A percentile compares a stretch with the other conserved stretches of the same genome.
Conservation (phyloP, 2,329 filamentous ascomycete genomes). For the Magnaporthales sp. region DNA sequence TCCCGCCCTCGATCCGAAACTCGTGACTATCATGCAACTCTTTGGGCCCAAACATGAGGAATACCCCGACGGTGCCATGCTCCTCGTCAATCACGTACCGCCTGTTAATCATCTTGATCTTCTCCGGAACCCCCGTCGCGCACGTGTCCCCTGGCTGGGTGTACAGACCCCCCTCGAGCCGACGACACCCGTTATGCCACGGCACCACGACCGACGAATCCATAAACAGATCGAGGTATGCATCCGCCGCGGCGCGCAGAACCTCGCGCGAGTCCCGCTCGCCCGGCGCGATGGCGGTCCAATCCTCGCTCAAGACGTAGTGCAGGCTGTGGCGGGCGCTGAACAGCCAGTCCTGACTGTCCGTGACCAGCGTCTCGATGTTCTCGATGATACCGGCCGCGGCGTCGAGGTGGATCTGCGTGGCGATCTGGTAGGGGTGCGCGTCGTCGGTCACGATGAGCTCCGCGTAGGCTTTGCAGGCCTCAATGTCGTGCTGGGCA, state of each 20-base stretch:
- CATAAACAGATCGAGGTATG: constrained; percentile 26
- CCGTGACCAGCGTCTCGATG: constrained; percentile 23
- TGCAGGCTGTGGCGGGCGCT: constrained; percentile 24
- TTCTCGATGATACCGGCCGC: constrained; percentile 12
- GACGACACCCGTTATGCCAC: constrained; percentile 25
- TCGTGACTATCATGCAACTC: constrained; percentile 23
- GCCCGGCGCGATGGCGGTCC: constrained; percentile 16
- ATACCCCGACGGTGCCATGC: constrained; percentile 17
- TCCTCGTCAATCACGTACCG: constrained; percentile 20
- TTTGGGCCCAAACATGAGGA: constrained; percentile 19
- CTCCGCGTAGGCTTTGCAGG: constrained; percentile 31
- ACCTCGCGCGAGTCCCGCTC: constrained; percentile 17
- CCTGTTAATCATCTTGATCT: constrained; percentile 13
- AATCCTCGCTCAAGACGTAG: constrained; percentile 18
- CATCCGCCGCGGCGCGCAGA: constrained; percentile 23
- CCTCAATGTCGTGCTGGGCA: constrained; percentile 22
- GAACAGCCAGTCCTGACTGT: constrained; percentile 26
- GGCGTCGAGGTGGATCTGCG: constrained; percentile 22
- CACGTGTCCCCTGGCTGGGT: constrained; percentile 16
- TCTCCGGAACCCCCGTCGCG: constrained; percentile 13
- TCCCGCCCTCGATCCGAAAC: constrained; percentile 23
- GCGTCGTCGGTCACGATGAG: constrained; percentile 22
- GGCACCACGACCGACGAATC: constrained; percentile 22
- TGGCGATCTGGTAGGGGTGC: constrained; percentile 27
- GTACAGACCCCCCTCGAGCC: constrained; percentile 19